Evolutionary conservation across 495 filamentous ascomycete species (phyloP).

Genomic region (Thermothielavioides terrestris): DNA sequence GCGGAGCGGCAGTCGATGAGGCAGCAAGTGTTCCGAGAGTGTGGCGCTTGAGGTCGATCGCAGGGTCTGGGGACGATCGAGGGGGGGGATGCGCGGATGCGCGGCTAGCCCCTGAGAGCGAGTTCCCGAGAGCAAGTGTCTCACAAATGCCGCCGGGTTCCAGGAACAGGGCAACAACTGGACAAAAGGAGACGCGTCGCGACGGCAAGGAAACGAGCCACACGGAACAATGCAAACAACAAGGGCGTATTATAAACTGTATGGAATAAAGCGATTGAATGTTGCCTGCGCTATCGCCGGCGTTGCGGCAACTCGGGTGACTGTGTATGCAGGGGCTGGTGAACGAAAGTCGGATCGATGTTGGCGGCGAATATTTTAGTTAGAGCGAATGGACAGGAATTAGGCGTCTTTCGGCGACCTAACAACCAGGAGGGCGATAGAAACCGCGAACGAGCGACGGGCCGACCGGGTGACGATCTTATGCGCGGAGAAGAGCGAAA

Average conservation of each 20-base stretch:
- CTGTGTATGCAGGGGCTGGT: background rate
- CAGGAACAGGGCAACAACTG: background rate
- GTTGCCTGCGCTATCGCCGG: background rate
- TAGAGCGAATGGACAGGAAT: constrained; percentile 7
- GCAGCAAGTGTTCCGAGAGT: constrained; percentile 17
- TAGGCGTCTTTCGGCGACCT: constrained; percentile 1
- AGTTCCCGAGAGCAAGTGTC: constrained; percentile 18
- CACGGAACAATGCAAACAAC: background rate
- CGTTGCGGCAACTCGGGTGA: background rate
- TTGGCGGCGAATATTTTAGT: background rate
- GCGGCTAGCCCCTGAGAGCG: constrained; percentile 19
- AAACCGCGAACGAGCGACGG: constrained; percentile 10
- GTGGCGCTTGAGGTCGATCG: constrained; percentile 6
- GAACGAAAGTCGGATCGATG: constrained; percentile 1
- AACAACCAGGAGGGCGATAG: background rate
- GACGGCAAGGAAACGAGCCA: background rate
- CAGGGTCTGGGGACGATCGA: constrained; percentile 12
- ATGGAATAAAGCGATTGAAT: background rate
- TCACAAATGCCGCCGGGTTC: constrained; percentile 17
- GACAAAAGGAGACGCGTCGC: background rate
- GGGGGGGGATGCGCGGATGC: constrained; percentile 13
- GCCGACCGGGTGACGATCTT: constrained; percentile 2
- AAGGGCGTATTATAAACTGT: background rate
- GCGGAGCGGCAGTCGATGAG: constrained; percentile 10
- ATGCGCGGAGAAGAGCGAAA: constrained; percentile 5